These are phyloP conservation scores for Carex scoparia DNA, from an alignment of 176 grass and related monocot genomes.

Conservation along the genomic window DNA sequence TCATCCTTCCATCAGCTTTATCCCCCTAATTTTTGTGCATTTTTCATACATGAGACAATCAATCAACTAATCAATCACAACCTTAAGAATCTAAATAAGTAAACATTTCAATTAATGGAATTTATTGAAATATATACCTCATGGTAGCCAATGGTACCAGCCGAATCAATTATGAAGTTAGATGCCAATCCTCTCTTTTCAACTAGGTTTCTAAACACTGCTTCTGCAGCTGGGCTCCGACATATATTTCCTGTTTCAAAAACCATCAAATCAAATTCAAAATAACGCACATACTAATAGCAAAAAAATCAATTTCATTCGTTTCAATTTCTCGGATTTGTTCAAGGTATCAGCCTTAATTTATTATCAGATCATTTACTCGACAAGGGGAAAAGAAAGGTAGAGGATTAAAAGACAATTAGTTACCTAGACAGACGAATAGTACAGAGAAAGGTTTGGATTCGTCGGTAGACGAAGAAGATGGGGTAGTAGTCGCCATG, in stretches of 20 bases:
- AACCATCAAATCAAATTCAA: constrained; percentile 10
- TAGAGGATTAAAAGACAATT: neutral
- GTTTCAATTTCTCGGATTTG: neutral
- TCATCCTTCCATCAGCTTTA: constrained; percentile 88
- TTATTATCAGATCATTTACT: neutral
- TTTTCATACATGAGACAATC: neutral
- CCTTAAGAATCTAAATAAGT: neutral
- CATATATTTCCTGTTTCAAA: constrained; percentile 74
- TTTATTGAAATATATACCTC: constrained; percentile 44
- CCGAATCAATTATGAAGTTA: constrained; percentile 77
- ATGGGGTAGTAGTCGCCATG: constrained; percentile 1
- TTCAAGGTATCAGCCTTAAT: neutral
- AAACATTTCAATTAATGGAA: neutral
- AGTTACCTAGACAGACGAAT: constrained; percentile 87
- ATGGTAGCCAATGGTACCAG: constrained; percentile 89
- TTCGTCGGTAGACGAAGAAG: constrained; percentile 5
- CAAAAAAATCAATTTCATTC: neutral
- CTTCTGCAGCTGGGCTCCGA: constrained; percentile 85
- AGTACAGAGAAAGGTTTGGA: constrained; percentile 72
- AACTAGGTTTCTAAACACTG: constrained; percentile 68
- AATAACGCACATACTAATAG: neutral
- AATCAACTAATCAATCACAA: constrained; percentile 20
- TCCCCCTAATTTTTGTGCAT: constrained; percentile 42
- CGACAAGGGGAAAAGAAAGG: neutral
- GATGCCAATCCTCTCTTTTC: constrained; percentile 57